Evolutionary conservation across 352 stramenopile genomes (phyloP).

Genomic region (Globisporangium alternatum): DNA sequence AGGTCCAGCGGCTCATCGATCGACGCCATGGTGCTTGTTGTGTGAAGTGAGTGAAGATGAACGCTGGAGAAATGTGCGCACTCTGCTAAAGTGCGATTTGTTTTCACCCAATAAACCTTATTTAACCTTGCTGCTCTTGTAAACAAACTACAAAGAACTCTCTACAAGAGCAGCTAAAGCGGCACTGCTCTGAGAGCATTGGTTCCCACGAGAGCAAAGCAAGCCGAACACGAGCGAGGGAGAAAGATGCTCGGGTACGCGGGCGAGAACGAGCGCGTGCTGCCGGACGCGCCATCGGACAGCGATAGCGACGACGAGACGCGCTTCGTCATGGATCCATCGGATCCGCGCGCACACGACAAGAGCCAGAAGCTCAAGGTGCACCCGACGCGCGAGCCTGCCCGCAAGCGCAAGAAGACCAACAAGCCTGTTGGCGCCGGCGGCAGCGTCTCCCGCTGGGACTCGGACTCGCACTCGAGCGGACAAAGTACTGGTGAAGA

Average conservation of each 20-base stretch:
- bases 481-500: slow-evolving; percentile 6
- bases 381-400: slow-evolving; percentile 26
- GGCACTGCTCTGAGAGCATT: slow-evolving; percentile 14
- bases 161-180: slow-evolving; percentile 11
- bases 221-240: neutral
- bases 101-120: slow-evolving; percentile 7
- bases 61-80: neutral
- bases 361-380: slow-evolving; percentile 26
- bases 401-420: slow-evolving; percentile 21
- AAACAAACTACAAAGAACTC: slow-evolving; percentile 9
- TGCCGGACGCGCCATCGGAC: slow-evolving; percentile 30
- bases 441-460: slow-evolving; percentile 42
- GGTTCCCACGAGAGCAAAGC: slow-evolving; percentile 13
- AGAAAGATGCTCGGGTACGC: slow-evolving; percentile 30
- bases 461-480: slow-evolving; percentile 46
- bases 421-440: slow-evolving; percentile 7
- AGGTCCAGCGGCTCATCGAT: slow-evolving; percentile 97
- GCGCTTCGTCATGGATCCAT: slow-evolving; percentile 72
- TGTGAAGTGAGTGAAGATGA: neutral
- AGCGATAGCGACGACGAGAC: slow-evolving; percentile 46
- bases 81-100: slow-evolving; percentile 9
- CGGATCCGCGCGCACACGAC: slow-evolving; percentile 64
- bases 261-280: slow-evolving; percentile 26
- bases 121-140: slow-evolving; percentile 20
- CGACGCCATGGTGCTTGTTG: slow-evolving; percentile 53